phyloP scores from a whole-genome alignment of 495 filamentous ascomycete genomes.

The Penicillium robsamsonii region DNA sequence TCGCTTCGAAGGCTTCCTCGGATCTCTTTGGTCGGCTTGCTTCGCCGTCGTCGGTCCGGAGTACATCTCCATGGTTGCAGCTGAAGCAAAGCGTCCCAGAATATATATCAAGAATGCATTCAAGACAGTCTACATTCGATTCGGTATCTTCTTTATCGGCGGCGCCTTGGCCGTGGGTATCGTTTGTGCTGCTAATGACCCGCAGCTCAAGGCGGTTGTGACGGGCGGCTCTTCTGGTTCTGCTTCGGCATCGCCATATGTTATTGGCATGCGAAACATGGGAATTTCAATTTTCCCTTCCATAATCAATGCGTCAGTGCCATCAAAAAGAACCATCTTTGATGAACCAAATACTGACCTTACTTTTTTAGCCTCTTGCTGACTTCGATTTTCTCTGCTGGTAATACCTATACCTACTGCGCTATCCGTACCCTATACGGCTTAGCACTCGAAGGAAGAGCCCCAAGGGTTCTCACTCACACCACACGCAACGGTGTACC shows the following conservation, averaged over 20 bases:
- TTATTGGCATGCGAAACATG: conserved; percentile 77
- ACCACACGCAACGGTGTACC: conserved; percentile 50
- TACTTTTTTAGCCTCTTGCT: conserved; percentile 47
- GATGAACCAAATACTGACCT: not conserved
- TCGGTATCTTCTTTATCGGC: conserved; percentile 73
- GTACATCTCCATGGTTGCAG: conserved; percentile 78
- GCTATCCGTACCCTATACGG: conserved; percentile 73
- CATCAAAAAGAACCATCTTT: not conserved
- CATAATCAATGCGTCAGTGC: conserved; percentile 28
- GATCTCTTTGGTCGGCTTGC: conserved; percentile 55
- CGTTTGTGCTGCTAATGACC: conserved; percentile 58
- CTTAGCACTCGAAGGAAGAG: conserved; percentile 62
- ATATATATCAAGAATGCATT: conserved; percentile 56
- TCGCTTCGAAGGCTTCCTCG: conserved; percentile 68
- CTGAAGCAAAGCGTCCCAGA: conserved; percentile 72
- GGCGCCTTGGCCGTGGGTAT: conserved; percentile 68
- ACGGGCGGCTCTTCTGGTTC: conserved; percentile 27
- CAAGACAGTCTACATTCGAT: conserved; percentile 71
- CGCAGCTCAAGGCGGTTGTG: conserved; percentile 46
- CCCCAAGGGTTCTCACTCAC: conserved; percentile 58
- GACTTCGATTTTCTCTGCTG: conserved; percentile 76
- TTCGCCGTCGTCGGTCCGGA: conserved; percentile 59
- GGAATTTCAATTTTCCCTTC: conserved; percentile 46
- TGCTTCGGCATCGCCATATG: conserved; percentile 69
- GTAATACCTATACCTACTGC: conserved; percentile 81